Percentiles rank a stretch among this genome's conserved stretches.
Evolutionary conservation across 148 eudicot species (phyloP).

Genomic region (Silene latifolia): DNA sequence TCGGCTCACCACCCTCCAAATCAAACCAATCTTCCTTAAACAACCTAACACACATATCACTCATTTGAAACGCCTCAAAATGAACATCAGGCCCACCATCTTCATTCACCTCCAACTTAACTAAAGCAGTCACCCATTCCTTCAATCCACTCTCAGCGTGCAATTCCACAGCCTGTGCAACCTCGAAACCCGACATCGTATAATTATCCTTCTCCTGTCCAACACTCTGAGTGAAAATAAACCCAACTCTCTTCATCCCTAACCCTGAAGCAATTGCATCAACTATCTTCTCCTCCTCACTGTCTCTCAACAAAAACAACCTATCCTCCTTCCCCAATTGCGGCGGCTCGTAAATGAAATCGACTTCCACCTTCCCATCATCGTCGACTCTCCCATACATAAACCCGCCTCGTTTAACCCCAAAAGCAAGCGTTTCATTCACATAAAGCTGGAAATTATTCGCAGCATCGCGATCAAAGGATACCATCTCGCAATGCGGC

Average conservation of each 20-base stretch:
- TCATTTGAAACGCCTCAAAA: conserved; percentile 98
- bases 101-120: conserved; percentile 86
- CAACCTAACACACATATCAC: conserved; percentile 89
- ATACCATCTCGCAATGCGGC: conserved; percentile 71
- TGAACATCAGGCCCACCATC: conserved; percentile 86
- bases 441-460: conserved; percentile 84
- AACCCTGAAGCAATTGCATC: conserved; percentile 77
- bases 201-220: conserved; percentile 71
- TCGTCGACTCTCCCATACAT: conserved; percentile 85
- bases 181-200: conserved; percentile 73
- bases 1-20: conserved; percentile 40
- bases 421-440: conserved; percentile 68
- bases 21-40: conserved; percentile 90
- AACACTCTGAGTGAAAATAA: conserved; percentile 82
- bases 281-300: conserved; percentile 74
- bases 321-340: conserved; percentile 72
- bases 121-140: conserved; percentile 96
- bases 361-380: conserved; percentile 75
- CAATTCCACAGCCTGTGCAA: conserved; percentile 77
- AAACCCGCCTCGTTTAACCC: conserved; percentile 74
- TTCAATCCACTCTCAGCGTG: conserved; percentile 78
- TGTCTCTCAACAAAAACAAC: conserved; percentile 58
- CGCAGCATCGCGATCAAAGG: conserved; percentile 84
- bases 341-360: conserved; percentile 92
- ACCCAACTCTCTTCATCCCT: conserved; percentile 91